These are phyloP conservation scores for Cryptosporidium parvum DNA, from an alignment of 169 alveolate species.

Conservation along the genomic window DNA sequence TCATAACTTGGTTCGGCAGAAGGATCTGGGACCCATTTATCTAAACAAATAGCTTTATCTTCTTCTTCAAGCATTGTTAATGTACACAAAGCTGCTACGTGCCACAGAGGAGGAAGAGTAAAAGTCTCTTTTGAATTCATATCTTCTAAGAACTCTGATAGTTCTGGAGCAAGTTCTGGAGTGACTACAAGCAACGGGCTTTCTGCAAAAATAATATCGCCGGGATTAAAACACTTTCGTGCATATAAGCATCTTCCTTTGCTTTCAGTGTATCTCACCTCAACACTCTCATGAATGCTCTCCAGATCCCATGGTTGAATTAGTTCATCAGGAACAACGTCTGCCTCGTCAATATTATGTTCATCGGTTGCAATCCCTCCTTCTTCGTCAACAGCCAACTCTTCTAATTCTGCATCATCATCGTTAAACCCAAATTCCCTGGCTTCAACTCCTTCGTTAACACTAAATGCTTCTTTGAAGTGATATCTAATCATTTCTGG, in stretches of 20 bases:
- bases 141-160: constrained; percentile 80
- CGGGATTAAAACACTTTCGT: constrained; percentile 83
- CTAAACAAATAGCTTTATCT: constrained; percentile 72
- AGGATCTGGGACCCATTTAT: constrained; percentile 85
- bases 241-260: constrained; percentile 87
- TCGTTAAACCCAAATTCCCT: constrained; percentile 63
- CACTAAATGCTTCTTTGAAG: constrained; percentile 58
- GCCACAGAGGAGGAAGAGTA: constrained; percentile 87
- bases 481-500: constrained; percentile 70
- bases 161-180: constrained; percentile 81
- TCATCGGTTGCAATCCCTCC: constrained; percentile 24
- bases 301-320: constrained; percentile 55
- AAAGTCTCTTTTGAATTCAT: constrained; percentile 64
- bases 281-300: constrained; percentile 78
- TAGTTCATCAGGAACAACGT: constrained; percentile 16
- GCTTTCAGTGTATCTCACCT: constrained; percentile 83
- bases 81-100: constrained; percentile 86
- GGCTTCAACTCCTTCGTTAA: constrained; percentile 65
- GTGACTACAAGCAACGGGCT: constrained; percentile 84
- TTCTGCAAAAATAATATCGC: constrained; percentile 84
- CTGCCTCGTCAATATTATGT: constrained; percentile 51
- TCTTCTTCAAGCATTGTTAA: constrained; percentile 80
- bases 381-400: constrained; percentile 26
- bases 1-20: constrained; percentile 77
- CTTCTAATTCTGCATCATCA: constrained; percentile 35